Evolutionary conservation across 371 early-diverging fungal species (phyloP).

Genomic region (Mortierella sp.): DNA sequence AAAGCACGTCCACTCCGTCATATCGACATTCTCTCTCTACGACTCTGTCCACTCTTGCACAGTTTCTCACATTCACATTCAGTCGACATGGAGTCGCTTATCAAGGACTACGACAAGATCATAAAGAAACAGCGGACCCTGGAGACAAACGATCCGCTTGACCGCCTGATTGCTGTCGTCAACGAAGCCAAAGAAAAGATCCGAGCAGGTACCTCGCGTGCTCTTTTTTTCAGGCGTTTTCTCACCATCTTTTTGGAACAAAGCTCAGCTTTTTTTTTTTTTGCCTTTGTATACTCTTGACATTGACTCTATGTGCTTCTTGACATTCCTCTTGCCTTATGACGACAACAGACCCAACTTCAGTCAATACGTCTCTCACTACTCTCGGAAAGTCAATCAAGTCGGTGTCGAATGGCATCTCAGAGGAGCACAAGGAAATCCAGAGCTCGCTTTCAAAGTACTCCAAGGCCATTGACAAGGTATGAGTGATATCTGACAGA

Average conservation of each 20-base stretch:
- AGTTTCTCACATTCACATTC: not conserved
- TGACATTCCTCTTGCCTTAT: too few species aligned
- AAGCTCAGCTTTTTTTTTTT: not conserved
- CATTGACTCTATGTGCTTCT: not conserved
- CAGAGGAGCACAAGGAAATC: conserved; percentile 78
- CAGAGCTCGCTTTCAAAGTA: conserved; percentile 73
- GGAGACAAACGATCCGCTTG: conserved; percentile 55
- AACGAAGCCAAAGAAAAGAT: conserved; percentile 55
- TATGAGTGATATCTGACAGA: conserved; percentile 24
- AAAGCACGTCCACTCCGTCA: not conserved
- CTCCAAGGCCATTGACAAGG: conserved; percentile 85
- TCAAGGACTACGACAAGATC: conserved; percentile 63
- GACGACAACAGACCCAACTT: conserved; percentile 32
- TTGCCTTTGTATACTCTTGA: not conserved
- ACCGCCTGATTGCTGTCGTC: conserved; percentile 55
- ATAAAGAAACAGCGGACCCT: conserved; percentile 58
- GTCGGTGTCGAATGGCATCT: conserved; percentile 43
- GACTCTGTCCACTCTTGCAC: not conserved
- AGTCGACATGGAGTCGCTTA: conserved; percentile 52
- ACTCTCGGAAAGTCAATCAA: conserved; percentile 29
- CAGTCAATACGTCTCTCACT: conserved; percentile 24
- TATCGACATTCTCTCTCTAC: not conserved
- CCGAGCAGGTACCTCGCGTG: conserved; percentile 43
- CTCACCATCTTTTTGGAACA: not conserved
- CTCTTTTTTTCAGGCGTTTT: not conserved